Base-by-base conservation (phyloP, 768 basidiomycete species). In the Pseudohyphozyma bogoriensis region DNA sequence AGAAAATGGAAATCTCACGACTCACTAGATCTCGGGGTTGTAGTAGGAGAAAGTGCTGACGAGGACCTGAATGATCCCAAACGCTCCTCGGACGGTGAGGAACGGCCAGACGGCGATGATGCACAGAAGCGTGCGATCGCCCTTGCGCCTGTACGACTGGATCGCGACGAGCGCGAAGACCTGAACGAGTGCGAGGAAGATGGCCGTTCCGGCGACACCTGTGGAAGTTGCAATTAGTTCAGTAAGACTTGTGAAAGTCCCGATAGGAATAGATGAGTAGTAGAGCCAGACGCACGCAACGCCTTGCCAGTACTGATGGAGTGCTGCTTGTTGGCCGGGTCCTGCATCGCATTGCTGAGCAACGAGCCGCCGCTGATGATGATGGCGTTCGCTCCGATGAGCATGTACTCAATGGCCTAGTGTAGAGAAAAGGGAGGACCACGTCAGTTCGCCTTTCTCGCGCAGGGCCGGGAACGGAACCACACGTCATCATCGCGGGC, bases 81-180 rank as follows among this genome's bases (percentile, higher is more conserved):
- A 68, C 29, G 63, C 46, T 46, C 67, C 67, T 8, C 67, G 58
- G 36, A 63, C 46, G 56, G 60, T 61, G 29, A 68, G 56, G 10
- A 62, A 58, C 22, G 62, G 64, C 67, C 67, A 68, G n/a, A 62
- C 60, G 52, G 56, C 24, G 49, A 63, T 26, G 33, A 68, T 49
- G 18, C 65, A 49, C 44, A 40, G 28, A 24, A 63, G 58, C 22
- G 53, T 65, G 24, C 44, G 57, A 15, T 52, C 22, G 56, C 63
- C 22, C 53, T 55, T 28, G 28, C 31, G 1, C 51, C 58, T 26
- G 54, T 63, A n/a, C 51, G 58, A 32, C 57, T 53, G 44, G 55
- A 61, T 12, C 35, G 50, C 29, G 50, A 55, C 12, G 29, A 13
- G 5, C 13, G 24, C 33, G 32, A 61, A 55, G 16, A 59, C 46